These are phyloP conservation scores for Cercospora zeae-maydis DNA, from an alignment of 2,329 filamentous ascomycete genomes.

Conservation along the genomic window DNA sequence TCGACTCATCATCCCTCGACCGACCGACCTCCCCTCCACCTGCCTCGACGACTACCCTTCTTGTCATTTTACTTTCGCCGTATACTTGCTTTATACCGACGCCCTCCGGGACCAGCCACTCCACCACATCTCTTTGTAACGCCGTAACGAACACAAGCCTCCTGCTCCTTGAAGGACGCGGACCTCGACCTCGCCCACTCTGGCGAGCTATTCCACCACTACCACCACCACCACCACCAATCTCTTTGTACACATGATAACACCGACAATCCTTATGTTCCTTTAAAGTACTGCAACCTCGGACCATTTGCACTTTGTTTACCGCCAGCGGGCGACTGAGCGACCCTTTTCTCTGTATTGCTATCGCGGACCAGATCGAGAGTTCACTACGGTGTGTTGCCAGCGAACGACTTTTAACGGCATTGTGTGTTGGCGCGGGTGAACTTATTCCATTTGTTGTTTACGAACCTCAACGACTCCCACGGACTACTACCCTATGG, in stretches of 20 bases:
- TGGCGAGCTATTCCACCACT: slow-evolving; percentile 13
- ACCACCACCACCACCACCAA: neutral
- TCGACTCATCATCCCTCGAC: slow-evolving; percentile 7
- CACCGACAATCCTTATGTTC: slow-evolving; percentile 32
- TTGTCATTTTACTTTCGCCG: slow-evolving; percentile 20
- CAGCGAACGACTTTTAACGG: slow-evolving; percentile 16
- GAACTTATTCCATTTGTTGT: slow-evolving; percentile 20
- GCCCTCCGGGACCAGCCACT: neutral
- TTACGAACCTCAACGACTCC: slow-evolving; percentile 16
- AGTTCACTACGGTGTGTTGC: slow-evolving; percentile 21
- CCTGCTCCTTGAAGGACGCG: slow-evolving; percentile 29
- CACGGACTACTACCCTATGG: slow-evolving; percentile 53
- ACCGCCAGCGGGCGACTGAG: slow-evolving; percentile 24
- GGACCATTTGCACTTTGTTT: slow-evolving; percentile 21
- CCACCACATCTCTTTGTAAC: slow-evolving; percentile 12
- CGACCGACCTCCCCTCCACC: slow-evolving; percentile 11
- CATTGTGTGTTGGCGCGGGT: slow-evolving; percentile 21
- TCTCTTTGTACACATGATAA: slow-evolving; percentile 29
- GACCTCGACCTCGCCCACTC: slow-evolving; percentile 15
- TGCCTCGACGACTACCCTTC: slow-evolving; percentile 11
- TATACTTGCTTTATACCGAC: slow-evolving; percentile 21
- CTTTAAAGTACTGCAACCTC: slow-evolving; percentile 26
- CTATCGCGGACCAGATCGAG: slow-evolving; percentile 22
- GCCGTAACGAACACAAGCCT: slow-evolving; percentile 13
- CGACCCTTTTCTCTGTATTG: slow-evolving; percentile 22